Base-by-base conservation (phyloP, 164 flowering plant species). In the Dillenia turbinata region DNA sequence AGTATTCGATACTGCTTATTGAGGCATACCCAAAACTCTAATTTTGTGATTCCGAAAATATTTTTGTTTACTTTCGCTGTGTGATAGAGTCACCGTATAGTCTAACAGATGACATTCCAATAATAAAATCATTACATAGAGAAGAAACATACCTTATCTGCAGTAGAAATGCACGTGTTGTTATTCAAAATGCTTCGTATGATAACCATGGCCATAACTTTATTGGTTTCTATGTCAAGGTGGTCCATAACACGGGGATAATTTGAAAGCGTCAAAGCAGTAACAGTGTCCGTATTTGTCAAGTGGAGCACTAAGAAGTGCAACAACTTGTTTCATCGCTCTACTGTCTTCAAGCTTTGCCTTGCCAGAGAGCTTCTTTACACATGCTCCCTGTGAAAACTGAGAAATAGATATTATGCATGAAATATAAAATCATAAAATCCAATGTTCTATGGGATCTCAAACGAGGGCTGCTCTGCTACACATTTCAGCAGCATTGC, bases 161-260 rank as follows among this genome's bases (percentile, higher is more conserved):
- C 83, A 57, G 96, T 85, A 59, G 96, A 78, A 64, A 95, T 86
- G 61, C 71, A 78, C 52, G 96, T 87, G 53, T 71, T 78, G 62
- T 90, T 92, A 69, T 86, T 95, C 88, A 90, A 80, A 49, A 95
- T 80, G 78, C 96, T 95, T 76, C 85, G 92, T 56, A 95, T 85
- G 44, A 95, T 88, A 73, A 89, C 87, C 73, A 84, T 78, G 44
- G 99, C 99, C 97, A 95, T 95, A 49, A 84, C 85, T 88, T 89
- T 95, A 69, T 87, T 95, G 43, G 97, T 95, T 69, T 73, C 89
- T 71, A 52, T 75, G 69, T 95, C 99, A 69, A 95, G 96, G 70
- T 86, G 82, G 59, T 89, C 97, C 94, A 92, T 84, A 40, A 95
- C 87, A 67, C 81, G 88, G 24, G 99, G 97, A 81, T 95, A 95